A percentile compares a stretch with the other conserved stretches of the same genome.
Conservation (phyloP, 2,329 filamentous ascomycete species). For the Knoxdaviesia proteae region DNA sequence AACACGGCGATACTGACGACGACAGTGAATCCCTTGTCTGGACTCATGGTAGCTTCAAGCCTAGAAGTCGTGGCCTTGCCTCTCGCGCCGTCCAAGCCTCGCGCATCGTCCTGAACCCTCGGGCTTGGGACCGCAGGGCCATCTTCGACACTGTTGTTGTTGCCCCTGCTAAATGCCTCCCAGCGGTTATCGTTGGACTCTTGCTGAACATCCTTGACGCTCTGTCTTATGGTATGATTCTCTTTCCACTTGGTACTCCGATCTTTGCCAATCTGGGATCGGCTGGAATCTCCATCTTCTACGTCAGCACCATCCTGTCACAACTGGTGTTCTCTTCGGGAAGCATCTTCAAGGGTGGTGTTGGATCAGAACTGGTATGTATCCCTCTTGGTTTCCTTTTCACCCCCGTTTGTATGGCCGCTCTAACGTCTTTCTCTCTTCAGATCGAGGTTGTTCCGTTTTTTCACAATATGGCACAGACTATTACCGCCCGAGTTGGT, state of each 20-base stretch:
- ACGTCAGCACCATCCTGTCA: constrained; percentile 88
- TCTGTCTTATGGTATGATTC: constrained; percentile 73
- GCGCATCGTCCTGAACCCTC: constrained; percentile 31
- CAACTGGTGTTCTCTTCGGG: constrained; percentile 76
- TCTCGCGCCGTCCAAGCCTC: neutral
- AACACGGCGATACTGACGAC: no score
- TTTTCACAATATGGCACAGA: constrained; percentile 94
- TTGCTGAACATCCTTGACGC: constrained; percentile 88
- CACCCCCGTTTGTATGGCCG: neutral
- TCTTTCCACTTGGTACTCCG: constrained; percentile 77
- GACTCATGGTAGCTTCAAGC: neutral
- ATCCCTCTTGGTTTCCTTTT: neutral
- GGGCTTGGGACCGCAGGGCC: constrained; percentile 47
- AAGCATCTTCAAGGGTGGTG: constrained; percentile 73
- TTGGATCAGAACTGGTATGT: constrained; percentile 77
- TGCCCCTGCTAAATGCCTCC: constrained; percentile 50
- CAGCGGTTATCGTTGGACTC: constrained; percentile 72
- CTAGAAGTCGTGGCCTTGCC: constrained; percentile 1
- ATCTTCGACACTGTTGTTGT: constrained; percentile 45
- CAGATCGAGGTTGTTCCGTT: constrained; percentile 95
- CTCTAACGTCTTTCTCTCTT: neutral
- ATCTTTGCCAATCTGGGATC: constrained; percentile 73
- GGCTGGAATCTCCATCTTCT: constrained; percentile 95
- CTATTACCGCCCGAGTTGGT: constrained; percentile 61
- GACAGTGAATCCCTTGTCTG: no score